Percentiles rank a stretch among this genome's conserved stretches.
These are phyloP conservation scores for Cephalotrichum gorgonifer DNA, from an alignment of 2,329 filamentous ascomycete species.

Conservation along the genomic window DNA sequence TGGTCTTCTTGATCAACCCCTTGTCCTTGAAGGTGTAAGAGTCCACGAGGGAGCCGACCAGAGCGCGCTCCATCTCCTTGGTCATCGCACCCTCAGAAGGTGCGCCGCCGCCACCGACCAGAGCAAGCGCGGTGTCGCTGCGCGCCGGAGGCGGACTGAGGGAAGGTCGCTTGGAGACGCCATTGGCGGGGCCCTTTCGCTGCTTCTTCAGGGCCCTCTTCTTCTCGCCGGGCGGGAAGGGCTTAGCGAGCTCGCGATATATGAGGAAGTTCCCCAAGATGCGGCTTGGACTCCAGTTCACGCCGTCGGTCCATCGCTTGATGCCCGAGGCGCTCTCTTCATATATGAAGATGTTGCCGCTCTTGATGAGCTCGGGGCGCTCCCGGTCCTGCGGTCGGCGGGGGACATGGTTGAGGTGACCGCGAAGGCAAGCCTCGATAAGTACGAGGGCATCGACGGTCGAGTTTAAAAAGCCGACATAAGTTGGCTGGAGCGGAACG, in stretches of 20 bases:
- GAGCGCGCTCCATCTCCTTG: conserved; percentile 24
- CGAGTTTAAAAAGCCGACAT: conserved; percentile 54
- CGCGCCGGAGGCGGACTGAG: conserved; percentile 1
- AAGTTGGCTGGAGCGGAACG: conserved; percentile 49
- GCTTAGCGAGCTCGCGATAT: conserved; percentile 71
- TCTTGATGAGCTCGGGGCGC: conserved; percentile 64
- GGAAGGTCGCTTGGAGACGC: conserved; percentile 2
- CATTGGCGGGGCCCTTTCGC: conserved; percentile 22
- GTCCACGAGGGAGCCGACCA: conserved; percentile 80
- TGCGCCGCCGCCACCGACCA: conserved; percentile 4
- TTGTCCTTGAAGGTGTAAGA: conserved; percentile 78
- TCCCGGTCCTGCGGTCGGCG: conserved; percentile 82
- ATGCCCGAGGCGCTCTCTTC: conserved; percentile 85
- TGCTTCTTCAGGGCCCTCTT: conserved; percentile 70
- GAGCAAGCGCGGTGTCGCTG: not conserved
- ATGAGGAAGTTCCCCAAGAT: conserved; percentile 79
- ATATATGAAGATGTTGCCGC: conserved; percentile 83
- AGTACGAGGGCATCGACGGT: conserved; percentile 69
- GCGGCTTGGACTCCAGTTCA: conserved; percentile 81
- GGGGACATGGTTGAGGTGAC: conserved; percentile 63
- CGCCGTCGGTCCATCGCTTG: conserved; percentile 88
- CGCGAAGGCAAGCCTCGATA: conserved; percentile 68
- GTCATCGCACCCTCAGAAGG: not conserved
- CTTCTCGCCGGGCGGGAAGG: conserved; percentile 74
- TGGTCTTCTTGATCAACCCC: conserved; percentile 86